Evolutionary conservation across 192 early-diverging fungal genomes (phyloP), one percentile per base, ranked within the genome.

Genomic region (Coemansia sp.): DNA sequence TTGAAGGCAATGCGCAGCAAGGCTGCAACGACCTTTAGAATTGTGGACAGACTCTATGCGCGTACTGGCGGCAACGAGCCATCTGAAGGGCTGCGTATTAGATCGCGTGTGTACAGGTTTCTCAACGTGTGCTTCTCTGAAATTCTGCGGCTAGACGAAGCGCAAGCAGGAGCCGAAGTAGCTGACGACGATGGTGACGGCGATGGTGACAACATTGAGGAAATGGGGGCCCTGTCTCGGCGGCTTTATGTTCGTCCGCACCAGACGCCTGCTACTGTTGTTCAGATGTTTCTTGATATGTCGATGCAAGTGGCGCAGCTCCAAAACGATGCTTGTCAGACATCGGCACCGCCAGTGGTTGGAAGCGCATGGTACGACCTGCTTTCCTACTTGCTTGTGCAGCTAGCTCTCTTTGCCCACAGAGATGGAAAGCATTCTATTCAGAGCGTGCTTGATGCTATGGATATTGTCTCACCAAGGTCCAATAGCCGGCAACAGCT

Each of bases 241-340:
- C 75, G 77, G 77, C 57, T 73, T 17, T 63, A 75, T 16, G 49
- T 80, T 11, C 72, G 77, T 28, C 77, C 77, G n/a, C 16, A 22
- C 10, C 54, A 33, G 48, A 22, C 48, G 0, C 77, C 77, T 3
- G 31, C 20, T 20, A 69, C 56, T 20, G 32, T 66, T 34, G 25
- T 75, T n/a, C 69, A 69, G 42, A 60, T 75, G 34, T 75, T 80
- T 31, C 73, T 80, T 10, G 25, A 32, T 38, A 48, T 80, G 16
- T 80, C 77, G 7, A 62, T 66, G 5, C 69, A 72, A 59, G 56
- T 71, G 42, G 73, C 69, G 2, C 52, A 72, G 49, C 50, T 75
- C 14, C 72, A 68, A 40, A 54, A 51, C 31, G 33, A 65, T 48
- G 10, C 42, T 45, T 45, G 42, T 16, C 42, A 45, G 12, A 25